Evolutionary conservation across 2,329 filamentous ascomycete species (phyloP), one percentile per base, ranked within the genome.

Genomic region (Massarina eburnea): DNA sequence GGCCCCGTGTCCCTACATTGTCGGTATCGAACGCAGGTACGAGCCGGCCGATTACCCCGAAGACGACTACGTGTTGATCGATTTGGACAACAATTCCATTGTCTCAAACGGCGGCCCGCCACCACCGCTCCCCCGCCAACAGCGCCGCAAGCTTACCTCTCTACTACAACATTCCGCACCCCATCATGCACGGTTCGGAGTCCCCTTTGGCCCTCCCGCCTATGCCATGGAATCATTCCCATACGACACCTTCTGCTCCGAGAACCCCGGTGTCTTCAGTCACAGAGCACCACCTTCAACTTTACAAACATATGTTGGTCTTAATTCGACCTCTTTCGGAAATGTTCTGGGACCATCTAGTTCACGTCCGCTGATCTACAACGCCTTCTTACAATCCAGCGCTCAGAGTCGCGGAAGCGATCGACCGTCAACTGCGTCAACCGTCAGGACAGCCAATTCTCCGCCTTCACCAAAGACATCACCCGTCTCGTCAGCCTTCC

Each of bases 181-280:
- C 10, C 91, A 96, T 67, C 89, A 94, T 66, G 83, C 88, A 61
- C 85, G 88, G 46, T 96, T 84, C 61, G 91, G 92, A 30, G 91
- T 99, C 2, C 78, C 86, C 2, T 81, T 85, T n/a, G 94, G 92
- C 0, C 91, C 94, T 17, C 94, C 94, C 26, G 86, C 89, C 3
- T 97, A 97, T 69, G 91, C 91, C 3, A 83, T 95, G 44, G 94
- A 99, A 71, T 88, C 91, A 0, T 99, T 89, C 65, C 94, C 94
- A 0, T 89, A 88, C 63, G 89, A 97, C 67, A 82, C 88, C 2
- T 96, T 95, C 66, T 88, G 90, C 17, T 91, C 88, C 0, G 94
- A 99, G 70, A 91, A 89, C 54, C 80, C 86, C 24, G 80, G 86
- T 1, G 78, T 96, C 3, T 96, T 95, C 71, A 86, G 84, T 32